Percentiles rank a stretch among this genome's conserved stretches.
These are phyloP conservation scores for Periconia macrospinosa DNA, from an alignment of 2,329 filamentous ascomycete genomes.

Conservation along the genomic window DNA sequence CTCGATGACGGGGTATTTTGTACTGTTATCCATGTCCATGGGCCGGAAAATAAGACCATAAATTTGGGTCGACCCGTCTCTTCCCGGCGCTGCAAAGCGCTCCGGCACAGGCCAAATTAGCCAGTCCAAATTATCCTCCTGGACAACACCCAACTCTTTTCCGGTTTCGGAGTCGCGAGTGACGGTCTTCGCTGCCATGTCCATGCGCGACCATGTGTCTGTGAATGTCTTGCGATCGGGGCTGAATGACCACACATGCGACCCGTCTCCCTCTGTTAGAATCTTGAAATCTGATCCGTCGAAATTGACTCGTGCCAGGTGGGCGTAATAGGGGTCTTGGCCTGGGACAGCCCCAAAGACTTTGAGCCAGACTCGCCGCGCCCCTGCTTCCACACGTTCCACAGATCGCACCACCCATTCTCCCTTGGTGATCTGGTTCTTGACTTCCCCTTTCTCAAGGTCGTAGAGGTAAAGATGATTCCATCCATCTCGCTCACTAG, in stretches of 20 bases:
- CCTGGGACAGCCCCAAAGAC: slow-evolving; percentile 21
- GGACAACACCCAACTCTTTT: slow-evolving; percentile 16
- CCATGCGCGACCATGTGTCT: slow-evolving; percentile 30
- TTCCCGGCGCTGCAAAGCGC: slow-evolving; percentile 25
- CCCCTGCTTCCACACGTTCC: slow-evolving; percentile 23
- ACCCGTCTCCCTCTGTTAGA: slow-evolving; percentile 25
- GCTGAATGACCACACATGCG: slow-evolving; percentile 20
- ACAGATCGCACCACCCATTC: slow-evolving; percentile 32
- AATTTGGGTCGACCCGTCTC: slow-evolving; percentile 26
- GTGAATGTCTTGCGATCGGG: slow-evolving; percentile 18
- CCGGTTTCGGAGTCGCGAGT: slow-evolving; percentile 23
- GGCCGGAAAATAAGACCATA: slow-evolving; percentile 30
- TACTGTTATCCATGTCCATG: slow-evolving; percentile 21
- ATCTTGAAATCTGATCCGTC: slow-evolving; percentile 28
- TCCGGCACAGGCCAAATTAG: slow-evolving; percentile 23
- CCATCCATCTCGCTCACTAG: slow-evolving; percentile 30
- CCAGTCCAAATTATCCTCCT: slow-evolving; percentile 16
- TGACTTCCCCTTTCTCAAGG: slow-evolving; percentile 37
- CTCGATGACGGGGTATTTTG: slow-evolving; percentile 30
- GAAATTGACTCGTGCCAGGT: slow-evolving; percentile 29
- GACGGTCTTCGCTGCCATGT: slow-evolving; percentile 22
- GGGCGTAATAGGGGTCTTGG: slow-evolving; percentile 29
- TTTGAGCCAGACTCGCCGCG: slow-evolving; percentile 24
- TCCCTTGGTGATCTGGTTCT: slow-evolving; percentile 44
- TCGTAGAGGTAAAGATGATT: slow-evolving; percentile 33